Conservation (phyloP, 345 rosid genomes). For the Barbarea vulgaris region DNA sequence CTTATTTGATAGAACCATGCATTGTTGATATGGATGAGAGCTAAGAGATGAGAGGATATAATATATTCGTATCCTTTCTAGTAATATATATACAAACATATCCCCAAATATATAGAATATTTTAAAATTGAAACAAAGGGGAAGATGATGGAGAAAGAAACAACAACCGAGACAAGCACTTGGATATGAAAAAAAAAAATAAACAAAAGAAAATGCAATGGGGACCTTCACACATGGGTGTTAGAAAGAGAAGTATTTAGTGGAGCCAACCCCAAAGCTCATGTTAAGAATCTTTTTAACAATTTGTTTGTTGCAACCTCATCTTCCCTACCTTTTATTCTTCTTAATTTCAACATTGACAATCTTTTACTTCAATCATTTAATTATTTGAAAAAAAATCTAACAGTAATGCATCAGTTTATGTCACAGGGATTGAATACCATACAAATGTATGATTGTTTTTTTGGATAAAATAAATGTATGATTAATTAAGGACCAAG, state of each 20-base stretch:
- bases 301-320: slow-evolving; percentile 62
- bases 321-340: slow-evolving; percentile 31
- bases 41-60: slow-evolving; percentile 31
- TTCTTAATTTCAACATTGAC: slow-evolving; percentile 18
- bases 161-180: slow-evolving; percentile 70
- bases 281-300: slow-evolving; percentile 48
- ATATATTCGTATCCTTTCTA: slow-evolving; percentile 30
- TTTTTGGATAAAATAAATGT: not conserved
- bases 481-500: not conserved
- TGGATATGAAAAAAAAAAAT: slow-evolving; percentile 25
- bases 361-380: slow-evolving; percentile 2
- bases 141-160: slow-evolving; percentile 48
- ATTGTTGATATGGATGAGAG: slow-evolving; percentile 31
- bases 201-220: slow-evolving; percentile 52
- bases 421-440: not conserved
- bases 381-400: not conserved
- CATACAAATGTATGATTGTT: not conserved
- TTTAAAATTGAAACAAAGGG: slow-evolving; percentile 34
- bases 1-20: slow-evolving; percentile 25
- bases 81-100: slow-evolving; percentile 17
- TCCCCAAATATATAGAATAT: slow-evolving; percentile 20
- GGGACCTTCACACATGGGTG: slow-evolving; percentile 92
- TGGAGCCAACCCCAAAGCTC: slow-evolving; percentile 60
- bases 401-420: not conserved
- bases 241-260: slow-evolving; percentile 44